Evolutionary conservation across 257 asterid genomes (phyloP).

Genomic region (Lithospermum erythrorhizon): DNA sequence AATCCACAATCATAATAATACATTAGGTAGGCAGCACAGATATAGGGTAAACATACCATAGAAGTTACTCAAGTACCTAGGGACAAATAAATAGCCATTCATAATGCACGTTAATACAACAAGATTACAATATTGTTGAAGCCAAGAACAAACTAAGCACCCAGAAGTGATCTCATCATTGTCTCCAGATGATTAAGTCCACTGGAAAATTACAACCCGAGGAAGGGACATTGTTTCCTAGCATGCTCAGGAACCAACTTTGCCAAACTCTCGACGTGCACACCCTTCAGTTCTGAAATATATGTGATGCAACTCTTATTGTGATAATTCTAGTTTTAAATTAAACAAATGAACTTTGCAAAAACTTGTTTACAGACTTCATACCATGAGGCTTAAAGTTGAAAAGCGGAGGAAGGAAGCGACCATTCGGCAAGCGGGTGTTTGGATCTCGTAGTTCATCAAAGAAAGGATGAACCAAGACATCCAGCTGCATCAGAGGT

Average conservation of each 20-base stretch:
- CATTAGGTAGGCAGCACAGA: background rate
- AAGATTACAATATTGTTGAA: constrained; percentile 5
- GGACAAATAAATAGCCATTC: constrained; percentile 17
- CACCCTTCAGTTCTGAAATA: constrained; percentile 68
- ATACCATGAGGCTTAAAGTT: constrained; percentile 50
- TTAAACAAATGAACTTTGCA: background rate
- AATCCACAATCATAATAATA: background rate
- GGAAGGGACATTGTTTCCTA: constrained; percentile 57
- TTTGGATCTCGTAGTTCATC: constrained; percentile 50
- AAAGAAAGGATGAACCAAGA: constrained; percentile 39
- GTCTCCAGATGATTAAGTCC: constrained; percentile 9
- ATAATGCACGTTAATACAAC: constrained; percentile 8
- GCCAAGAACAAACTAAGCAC: background rate
- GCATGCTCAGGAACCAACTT: constrained; percentile 85
- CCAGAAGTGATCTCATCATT: constrained; percentile 4
- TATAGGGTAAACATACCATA: background rate
- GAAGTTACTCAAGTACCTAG: background rate
- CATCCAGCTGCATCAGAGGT: constrained; percentile 34
- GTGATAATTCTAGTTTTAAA: background rate
- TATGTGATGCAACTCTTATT: constrained; percentile 1
- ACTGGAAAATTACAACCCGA: constrained; percentile 33
- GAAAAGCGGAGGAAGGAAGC: constrained; percentile 47
- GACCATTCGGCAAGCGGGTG: constrained; percentile 44
- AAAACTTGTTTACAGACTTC: constrained; percentile 6
- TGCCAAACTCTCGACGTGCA: constrained; percentile 43